phyloP scores from a whole-genome alignment of 345 rosid species.

The Firmiana major region DNA sequence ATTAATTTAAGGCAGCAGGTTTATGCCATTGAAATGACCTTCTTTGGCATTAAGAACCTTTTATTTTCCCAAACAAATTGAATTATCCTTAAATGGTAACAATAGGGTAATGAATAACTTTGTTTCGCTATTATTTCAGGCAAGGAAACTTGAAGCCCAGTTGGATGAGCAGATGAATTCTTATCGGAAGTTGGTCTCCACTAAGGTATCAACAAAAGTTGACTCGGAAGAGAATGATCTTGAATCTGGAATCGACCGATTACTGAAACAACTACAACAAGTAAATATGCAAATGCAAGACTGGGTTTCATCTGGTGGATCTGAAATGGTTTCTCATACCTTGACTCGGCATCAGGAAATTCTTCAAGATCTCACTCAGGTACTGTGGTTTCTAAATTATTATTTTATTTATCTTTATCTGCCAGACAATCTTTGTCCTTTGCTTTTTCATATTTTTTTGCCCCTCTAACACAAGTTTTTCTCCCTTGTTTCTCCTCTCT shows the following conservation, averaged over 20 bases:
- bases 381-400: slow-evolving; percentile 21
- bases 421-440: neutral
- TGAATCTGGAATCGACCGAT: slow-evolving; percentile 68
- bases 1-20: neutral
- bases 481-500: neutral
- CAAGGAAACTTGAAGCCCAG: slow-evolving; percentile 94
- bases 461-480: neutral
- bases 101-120: neutral
- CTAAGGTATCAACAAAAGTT: slow-evolving; percentile 54
- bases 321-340: slow-evolving; percentile 98
- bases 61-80: neutral
- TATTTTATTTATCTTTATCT: neutral
- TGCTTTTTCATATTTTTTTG: neutral
- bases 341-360: slow-evolving; percentile 96
- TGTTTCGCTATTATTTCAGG: slow-evolving; percentile 39
- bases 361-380: slow-evolving; percentile 91
- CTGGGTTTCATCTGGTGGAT: slow-evolving; percentile 96
- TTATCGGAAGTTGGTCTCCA: slow-evolving; percentile 74
- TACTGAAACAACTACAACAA: slow-evolving; percentile 74
- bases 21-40: neutral
- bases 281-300: slow-evolving; percentile 90
- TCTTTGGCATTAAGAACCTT: neutral
- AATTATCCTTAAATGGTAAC: neutral
- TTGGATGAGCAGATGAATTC: slow-evolving; percentile 95
- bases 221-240: slow-evolving; percentile 69